Conservation (phyloP, 164 flowering plant genomes). For the Magnolia officinalis region DNA sequence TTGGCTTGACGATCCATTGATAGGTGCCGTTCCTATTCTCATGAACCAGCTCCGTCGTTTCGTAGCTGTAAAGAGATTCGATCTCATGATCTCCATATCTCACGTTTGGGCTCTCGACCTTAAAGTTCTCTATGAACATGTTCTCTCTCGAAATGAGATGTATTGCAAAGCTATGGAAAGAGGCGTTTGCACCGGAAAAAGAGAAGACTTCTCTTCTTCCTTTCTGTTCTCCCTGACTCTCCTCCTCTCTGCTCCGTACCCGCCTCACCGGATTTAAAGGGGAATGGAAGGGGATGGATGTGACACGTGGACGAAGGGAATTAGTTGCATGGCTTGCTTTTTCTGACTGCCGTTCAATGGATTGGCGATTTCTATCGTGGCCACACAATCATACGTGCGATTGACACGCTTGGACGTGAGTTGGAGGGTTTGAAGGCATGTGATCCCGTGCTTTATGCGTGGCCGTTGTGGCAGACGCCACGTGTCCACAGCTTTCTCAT, state of each 20-base stretch:
- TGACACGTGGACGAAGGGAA: neutral
- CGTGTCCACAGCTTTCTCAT: no score
- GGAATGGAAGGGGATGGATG: neutral
- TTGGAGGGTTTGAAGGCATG: no score
- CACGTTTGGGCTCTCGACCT: slow-evolving; percentile 89
- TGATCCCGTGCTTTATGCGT: no score
- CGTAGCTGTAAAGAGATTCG: slow-evolving; percentile 71
- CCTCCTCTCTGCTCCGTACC: neutral
- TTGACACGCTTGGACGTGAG: no score
- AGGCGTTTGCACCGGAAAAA: neutral
- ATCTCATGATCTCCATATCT: slow-evolving; percentile 79
- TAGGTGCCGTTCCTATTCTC: slow-evolving; percentile 75
- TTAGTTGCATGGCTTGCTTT: neutral
- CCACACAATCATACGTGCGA: no score
- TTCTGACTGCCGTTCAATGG: no score
- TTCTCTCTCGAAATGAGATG: slow-evolving; percentile 13
- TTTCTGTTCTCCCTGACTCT: neutral
- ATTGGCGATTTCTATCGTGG: no score
- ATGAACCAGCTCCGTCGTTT: slow-evolving; percentile 91
- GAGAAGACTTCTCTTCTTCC: neutral
- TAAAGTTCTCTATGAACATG: slow-evolving; percentile 91
- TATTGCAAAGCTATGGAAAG: neutral
- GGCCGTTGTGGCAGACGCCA: no score
- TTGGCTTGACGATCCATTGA: slow-evolving; percentile 93
- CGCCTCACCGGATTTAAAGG: neutral